phyloP scores from a whole-genome alignment of 495 filamentous ascomycete species.

The Evernia prunastri region DNA sequence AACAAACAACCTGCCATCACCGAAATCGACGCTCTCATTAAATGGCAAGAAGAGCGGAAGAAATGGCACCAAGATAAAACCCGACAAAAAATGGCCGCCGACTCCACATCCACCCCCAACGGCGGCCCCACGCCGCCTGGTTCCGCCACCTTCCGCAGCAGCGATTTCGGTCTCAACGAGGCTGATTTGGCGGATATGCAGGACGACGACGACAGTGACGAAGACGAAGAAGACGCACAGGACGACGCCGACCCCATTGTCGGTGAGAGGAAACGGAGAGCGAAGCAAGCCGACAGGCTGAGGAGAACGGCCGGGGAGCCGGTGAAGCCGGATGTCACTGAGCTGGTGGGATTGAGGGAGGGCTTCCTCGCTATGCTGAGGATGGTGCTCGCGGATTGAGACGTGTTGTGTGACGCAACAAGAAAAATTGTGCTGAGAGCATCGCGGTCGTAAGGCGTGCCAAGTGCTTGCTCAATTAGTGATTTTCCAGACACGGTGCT shows the following conservation, averaged over 20 bases:
- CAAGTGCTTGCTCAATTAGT: neutral
- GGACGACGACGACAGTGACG: conserved; percentile 27
- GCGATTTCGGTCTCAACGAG: conserved; percentile 84
- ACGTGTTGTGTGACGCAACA: neutral
- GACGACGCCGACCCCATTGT: conserved; percentile 80
- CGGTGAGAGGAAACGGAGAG: conserved; percentile 70
- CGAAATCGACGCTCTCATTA: conserved; percentile 78
- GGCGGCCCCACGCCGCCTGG: conserved; percentile 40
- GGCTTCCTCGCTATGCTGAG: conserved; percentile 81
- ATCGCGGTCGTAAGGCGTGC: neutral
- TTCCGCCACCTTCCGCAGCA: conserved; percentile 54
- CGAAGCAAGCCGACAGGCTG: conserved; percentile 68
- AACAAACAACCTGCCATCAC: conserved; percentile 63
- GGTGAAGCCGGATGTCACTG: conserved; percentile 68
- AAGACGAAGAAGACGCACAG: conserved; percentile 67
- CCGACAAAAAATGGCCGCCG: conserved; percentile 94
- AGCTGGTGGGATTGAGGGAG: conserved; percentile 69
- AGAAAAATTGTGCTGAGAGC: neutral
- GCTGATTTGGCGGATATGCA: conserved; percentile 26
- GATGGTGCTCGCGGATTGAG: conserved; percentile 71
- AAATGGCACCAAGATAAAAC: conserved; percentile 98
- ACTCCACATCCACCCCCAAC: conserved; percentile 41
- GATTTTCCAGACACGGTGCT: neutral
- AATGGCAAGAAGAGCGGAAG: conserved; percentile 91
- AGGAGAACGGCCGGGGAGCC: conserved; percentile 84